Base-by-base conservation (phyloP, 2,329 filamentous ascomycete species). In the Arthrinium phaeospermum region DNA sequence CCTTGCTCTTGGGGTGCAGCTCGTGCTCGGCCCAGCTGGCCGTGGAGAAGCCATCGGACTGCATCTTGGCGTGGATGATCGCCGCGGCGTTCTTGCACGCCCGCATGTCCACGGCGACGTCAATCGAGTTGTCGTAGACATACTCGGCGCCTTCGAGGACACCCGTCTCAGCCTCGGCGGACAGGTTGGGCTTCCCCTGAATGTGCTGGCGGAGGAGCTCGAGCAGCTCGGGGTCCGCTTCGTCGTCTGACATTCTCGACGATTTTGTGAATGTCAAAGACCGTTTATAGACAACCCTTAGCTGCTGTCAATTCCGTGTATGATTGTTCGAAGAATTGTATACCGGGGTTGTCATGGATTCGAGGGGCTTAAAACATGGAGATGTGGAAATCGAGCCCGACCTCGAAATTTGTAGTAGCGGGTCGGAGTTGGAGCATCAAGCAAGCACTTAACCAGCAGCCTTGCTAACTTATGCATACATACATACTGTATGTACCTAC, bases 81-180 rank as follows among this genome's bases (percentile, higher is more conserved):
- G 91, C 90, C 16, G 96, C 96, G 0, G 97, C 96, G 45, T 88
- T 88, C 82, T 96, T 97, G 70, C 93, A 95, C 69, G 93, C 91
- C 71, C 90, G 88, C 86, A 95, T 95, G 79, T 96, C 93, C 61
- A 99, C 86, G 14, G 94, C 94, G 46, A 99, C 94, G 80, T 99
- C 96, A 80, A 98, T 95, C 75, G 94, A 90, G 83, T 98, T 96
- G 84, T 98, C 91, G 83, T 93, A 97, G 78, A 98, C 92, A 83
- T 92, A 94, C 82, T 97, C 91, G 64, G 95, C 95, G 74, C 91
- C 89, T 75, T 94, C 87, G 5, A 98, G 89, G 53, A 98, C 95
- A 69, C 92, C 93, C 7, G 94, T 97, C 77, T 96, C 93, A 27
- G 93, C 89, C 30, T 91, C 88, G 27, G 88, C 83, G 67, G 87